Base-by-base conservation (phyloP, 2,329 filamentous ascomycete species). In the Ilyonectria mors-panacis region DNA sequence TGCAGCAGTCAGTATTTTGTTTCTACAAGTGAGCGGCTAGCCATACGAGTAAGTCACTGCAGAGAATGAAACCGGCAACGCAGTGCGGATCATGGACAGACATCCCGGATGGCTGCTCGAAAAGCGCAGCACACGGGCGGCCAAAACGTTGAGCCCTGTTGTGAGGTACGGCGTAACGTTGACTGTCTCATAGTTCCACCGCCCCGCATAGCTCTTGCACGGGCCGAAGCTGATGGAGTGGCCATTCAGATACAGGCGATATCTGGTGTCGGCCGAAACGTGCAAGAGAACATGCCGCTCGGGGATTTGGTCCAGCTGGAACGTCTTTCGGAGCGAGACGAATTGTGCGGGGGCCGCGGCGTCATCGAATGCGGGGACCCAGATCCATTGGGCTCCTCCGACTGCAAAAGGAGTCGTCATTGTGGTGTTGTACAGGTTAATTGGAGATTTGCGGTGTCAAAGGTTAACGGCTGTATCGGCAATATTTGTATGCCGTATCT, bases 181-280 rank as follows among this genome's bases (percentile, higher is more conserved):
- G 47, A 66, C 59, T 2, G 64, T 66, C 17, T 66, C 54, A 26
- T 66, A 66, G 42, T 63, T 63, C 64, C 47, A 66, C 2, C 44
- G 33, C n/a, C 26, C 47, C 6, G 64, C 33, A 19, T 58, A 59
- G 39, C 64, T 59, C 21, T 63, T 66, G 42, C 64, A 63, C 13
- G 64, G 64, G 6, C 64, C 59, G 13, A 66, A 54, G 23, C 64
- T 63, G 13, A 66, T 47, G 3, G 48, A 59, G 8, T 63, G 54
- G 13, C 64, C 54, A 13, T 66, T 66, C 12, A 66, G 58, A 17
- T 59, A 30, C 45, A 63, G 26, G 23, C 59, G 64, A 33, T 66
- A 66, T 47, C 64, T 55, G 10, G 64, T 63, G 15, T 66, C 64
- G 12, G 54, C 59, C 12, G 64, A 66, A 17, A 66, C 59, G 19